These are phyloP conservation scores for Nothophaeocryptopus gaeumannii DNA, from an alignment of 2,329 filamentous ascomycete species.

Conservation along the genomic window DNA sequence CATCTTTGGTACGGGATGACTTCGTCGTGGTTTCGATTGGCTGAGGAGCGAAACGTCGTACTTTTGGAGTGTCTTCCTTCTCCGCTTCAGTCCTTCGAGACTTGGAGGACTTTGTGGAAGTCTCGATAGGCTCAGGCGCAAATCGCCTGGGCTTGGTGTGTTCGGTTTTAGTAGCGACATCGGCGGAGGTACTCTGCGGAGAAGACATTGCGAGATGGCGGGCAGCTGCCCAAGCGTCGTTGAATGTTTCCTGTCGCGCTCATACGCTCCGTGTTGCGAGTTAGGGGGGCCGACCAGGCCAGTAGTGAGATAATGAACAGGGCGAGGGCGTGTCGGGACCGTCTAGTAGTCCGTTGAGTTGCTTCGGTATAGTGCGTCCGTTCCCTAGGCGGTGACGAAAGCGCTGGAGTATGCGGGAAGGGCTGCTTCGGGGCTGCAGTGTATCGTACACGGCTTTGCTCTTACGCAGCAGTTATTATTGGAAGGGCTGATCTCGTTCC, in stretches of 20 bases:
- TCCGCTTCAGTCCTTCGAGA: slow-evolving; percentile 15
- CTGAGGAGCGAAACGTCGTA: slow-evolving; percentile 32
- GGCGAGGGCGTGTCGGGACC: no score
- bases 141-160: slow-evolving; percentile 50
- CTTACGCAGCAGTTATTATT: no score
- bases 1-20: slow-evolving; percentile 33
- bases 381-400: no score
- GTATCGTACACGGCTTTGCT: no score
- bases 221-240: slow-evolving; percentile 21
- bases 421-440: no score
- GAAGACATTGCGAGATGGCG: slow-evolving; percentile 18
- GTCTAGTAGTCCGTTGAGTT: no score
- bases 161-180: slow-evolving; percentile 9
- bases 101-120: slow-evolving; percentile 56
- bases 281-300: slow-evolving; percentile 31
- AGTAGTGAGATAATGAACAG: slow-evolving; percentile 7
- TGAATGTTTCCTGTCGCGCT: slow-evolving; percentile 11
- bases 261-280: slow-evolving; percentile 24
- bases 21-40: slow-evolving; percentile 25
- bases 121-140: slow-evolving; percentile 69
- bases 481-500: no score
- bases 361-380: no score
- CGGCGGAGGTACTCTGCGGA: slow-evolving; percentile 14
- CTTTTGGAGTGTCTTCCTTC: slow-evolving; percentile 16
- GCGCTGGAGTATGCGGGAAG: no score